Conservation (phyloP, 2,329 filamentous ascomycete genomes). For the Fragosphaeria purpurea region DNA sequence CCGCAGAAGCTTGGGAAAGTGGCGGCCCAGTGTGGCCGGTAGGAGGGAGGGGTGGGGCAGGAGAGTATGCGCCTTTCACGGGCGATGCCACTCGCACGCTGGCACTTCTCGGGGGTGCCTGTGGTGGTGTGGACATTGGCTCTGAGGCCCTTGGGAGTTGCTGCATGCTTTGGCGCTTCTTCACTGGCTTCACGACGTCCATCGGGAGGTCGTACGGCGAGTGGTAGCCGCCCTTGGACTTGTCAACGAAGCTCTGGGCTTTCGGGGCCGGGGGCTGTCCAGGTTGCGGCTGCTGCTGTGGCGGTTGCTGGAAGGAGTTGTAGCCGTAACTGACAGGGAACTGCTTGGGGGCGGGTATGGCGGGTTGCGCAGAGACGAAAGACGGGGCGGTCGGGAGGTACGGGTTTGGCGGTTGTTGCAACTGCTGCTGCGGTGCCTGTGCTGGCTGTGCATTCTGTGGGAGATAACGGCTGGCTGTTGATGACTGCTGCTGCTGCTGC, state of each 20-base stretch:
- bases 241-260: slow-evolving; percentile 79
- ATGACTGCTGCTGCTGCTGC: neutral
- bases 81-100: slow-evolving; percentile 38
- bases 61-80: slow-evolving; percentile 3
- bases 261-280: slow-evolving; percentile 23
- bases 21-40: too few relatives aligned
- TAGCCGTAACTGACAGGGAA: slow-evolving; percentile 9
- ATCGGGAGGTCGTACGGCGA: slow-evolving; percentile 94
- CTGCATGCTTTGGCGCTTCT: slow-evolving; percentile 53
- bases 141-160: slow-evolving; percentile 38
- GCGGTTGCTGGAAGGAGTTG: slow-evolving; percentile 11
- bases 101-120: slow-evolving; percentile 50
- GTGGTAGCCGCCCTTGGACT: slow-evolving; percentile 81
- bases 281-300: slow-evolving; percentile 17
- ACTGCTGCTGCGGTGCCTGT: slow-evolving; percentile 1
- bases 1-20: too few relatives aligned
- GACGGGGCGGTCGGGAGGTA: slow-evolving; percentile 8
- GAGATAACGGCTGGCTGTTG: slow-evolving; percentile 8
- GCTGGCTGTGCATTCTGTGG: slow-evolving; percentile 5
- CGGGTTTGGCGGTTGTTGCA: slow-evolving; percentile 6
- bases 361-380: neutral
- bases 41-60: slow-evolving; percentile 22
- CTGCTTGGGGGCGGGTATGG: slow-evolving; percentile 1
- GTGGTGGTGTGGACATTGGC: slow-evolving; percentile 28
- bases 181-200: slow-evolving; percentile 62